These are phyloP conservation scores for Neospora caninum DNA, from an alignment of 169 alveolate species.

Conservation along the genomic window DNA sequence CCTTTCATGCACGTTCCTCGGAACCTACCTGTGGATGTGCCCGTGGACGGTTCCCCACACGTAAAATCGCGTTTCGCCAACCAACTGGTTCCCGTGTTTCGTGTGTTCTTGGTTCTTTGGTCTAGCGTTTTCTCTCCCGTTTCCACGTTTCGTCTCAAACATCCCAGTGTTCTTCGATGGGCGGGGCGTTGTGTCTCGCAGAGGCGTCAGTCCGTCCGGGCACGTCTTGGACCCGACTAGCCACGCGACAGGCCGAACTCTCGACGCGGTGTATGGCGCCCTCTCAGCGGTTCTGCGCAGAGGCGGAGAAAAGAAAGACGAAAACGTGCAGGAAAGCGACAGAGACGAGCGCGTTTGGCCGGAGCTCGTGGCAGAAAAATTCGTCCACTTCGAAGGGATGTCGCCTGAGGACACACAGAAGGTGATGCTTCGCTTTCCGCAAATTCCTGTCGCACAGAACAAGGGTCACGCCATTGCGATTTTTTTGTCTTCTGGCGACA, in stretches of 20 bases:
- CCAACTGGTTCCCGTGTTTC: too few relatives aligned
- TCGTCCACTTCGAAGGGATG: background rate
- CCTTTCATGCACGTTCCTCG: too few relatives aligned
- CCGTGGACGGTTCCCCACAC: too few relatives aligned
- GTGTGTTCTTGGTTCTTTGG: too few relatives aligned
- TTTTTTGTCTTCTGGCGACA: background rate
- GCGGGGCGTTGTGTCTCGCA: too few relatives aligned
- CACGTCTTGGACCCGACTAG: background rate
- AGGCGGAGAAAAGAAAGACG: background rate
- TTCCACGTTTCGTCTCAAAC: too few relatives aligned
- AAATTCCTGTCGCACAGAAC: background rate
- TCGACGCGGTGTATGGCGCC: background rate
- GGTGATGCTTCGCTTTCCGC: slow-evolving; percentile 1
- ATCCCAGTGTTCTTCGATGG: too few relatives aligned
- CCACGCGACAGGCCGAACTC: background rate
- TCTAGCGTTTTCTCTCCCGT: too few relatives aligned
- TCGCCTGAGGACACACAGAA: background rate
- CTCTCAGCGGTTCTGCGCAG: background rate
- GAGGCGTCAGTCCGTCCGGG: slow-evolving; percentile 23
- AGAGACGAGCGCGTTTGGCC: background rate
- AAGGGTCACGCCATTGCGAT: background rate
- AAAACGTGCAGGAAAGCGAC: background rate
- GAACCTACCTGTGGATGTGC: too few relatives aligned
- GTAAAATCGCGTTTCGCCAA: too few relatives aligned
- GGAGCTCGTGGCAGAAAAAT: background rate